Percentiles rank a stretch among this genome's conserved stretches.
These are phyloP conservation scores for Phytophthora hibernalis DNA, from an alignment of 352 stramenopile species.

Conservation along the genomic window DNA sequence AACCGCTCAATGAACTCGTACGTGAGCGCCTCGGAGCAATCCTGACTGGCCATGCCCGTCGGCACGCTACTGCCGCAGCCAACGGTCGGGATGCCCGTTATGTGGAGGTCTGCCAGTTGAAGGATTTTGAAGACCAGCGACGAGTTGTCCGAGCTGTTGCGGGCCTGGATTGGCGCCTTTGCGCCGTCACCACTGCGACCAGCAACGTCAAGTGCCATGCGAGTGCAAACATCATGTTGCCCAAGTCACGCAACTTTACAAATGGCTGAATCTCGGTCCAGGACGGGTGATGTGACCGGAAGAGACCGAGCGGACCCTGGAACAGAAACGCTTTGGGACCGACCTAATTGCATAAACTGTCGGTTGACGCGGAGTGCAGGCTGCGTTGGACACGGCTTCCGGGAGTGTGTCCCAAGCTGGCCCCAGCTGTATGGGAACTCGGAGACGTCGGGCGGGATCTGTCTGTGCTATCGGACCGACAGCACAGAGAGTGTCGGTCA, in stretches of 20 bases:
- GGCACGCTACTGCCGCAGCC: slow-evolving; percentile 32
- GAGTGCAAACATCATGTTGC: slow-evolving; percentile 18
- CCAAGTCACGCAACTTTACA: slow-evolving; percentile 19
- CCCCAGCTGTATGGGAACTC: too few relatives aligned
- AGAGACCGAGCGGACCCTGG: neutral
- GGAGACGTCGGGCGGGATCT: too few relatives aligned
- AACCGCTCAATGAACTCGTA: slow-evolving; percentile 54
- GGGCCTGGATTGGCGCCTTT: slow-evolving; percentile 30
- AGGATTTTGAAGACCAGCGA: slow-evolving; percentile 62
- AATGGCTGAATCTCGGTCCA: slow-evolving; percentile 22
- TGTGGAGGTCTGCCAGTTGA: slow-evolving; percentile 65
- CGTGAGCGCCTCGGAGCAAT: slow-evolving; percentile 57
- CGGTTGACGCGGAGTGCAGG: neutral
- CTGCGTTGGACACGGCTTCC: slow-evolving; percentile 27
- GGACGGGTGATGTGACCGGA: slow-evolving; percentile 2
- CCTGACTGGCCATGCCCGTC: slow-evolving; percentile 31
- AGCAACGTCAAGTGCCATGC: slow-evolving; percentile 6
- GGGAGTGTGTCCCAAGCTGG: slow-evolving; percentile 1
- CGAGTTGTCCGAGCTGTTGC: slow-evolving; percentile 24
- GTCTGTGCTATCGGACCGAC: too few relatives aligned
- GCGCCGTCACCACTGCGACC: neutral
- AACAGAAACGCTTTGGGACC: slow-evolving; percentile 12
- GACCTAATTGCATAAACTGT: slow-evolving; percentile 8
- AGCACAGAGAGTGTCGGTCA: too few relatives aligned
- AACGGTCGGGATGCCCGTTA: slow-evolving; percentile 48